These are phyloP conservation scores for Exophiala xenobiotica DNA, from an alignment of 2,329 filamentous ascomycete species.

Conservation along the genomic window DNA sequence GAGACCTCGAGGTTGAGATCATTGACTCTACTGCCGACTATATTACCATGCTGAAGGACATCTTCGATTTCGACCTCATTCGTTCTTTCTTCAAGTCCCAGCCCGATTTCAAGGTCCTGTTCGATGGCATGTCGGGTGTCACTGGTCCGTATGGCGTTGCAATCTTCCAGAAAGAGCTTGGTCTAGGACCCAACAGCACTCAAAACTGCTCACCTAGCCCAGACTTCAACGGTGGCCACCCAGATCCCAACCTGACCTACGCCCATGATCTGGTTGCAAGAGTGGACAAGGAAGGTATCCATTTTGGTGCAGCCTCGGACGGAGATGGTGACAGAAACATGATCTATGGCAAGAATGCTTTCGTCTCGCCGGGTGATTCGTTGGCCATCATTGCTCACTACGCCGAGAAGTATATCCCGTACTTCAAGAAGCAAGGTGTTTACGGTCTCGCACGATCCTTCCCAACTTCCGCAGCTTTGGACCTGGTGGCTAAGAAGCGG, in stretches of 20 bases:
- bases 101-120: constrained; percentile 92
- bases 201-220: constrained; percentile 92
- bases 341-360: constrained; percentile 97
- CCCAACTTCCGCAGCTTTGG: constrained; percentile 93
- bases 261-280: constrained; percentile 91
- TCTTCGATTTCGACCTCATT: constrained; percentile 97
- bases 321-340: constrained; percentile 99
- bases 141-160: constrained; percentile 92
- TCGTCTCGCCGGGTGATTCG: constrained; percentile 95
- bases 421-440: constrained; percentile 96
- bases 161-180: constrained; percentile 93
- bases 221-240: constrained; percentile 96
- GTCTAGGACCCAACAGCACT: constrained; percentile 70
- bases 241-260: constrained; percentile 96
- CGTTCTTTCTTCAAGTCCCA: constrained; percentile 86
- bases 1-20: constrained; percentile 86
- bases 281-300: constrained; percentile 86
- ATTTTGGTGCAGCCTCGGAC: constrained; percentile 94
- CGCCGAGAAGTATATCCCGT: constrained; percentile 83
- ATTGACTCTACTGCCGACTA: constrained; percentile 93
- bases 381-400: constrained; percentile 98
- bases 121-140: constrained; percentile 90
- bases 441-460: constrained; percentile 94
- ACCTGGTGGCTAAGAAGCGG: constrained; percentile 93
- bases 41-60: constrained; percentile 91